phyloP scores from a whole-genome alignment of 2,329 filamentous ascomycete genomes.

The Colletotrichum sp. region DNA sequence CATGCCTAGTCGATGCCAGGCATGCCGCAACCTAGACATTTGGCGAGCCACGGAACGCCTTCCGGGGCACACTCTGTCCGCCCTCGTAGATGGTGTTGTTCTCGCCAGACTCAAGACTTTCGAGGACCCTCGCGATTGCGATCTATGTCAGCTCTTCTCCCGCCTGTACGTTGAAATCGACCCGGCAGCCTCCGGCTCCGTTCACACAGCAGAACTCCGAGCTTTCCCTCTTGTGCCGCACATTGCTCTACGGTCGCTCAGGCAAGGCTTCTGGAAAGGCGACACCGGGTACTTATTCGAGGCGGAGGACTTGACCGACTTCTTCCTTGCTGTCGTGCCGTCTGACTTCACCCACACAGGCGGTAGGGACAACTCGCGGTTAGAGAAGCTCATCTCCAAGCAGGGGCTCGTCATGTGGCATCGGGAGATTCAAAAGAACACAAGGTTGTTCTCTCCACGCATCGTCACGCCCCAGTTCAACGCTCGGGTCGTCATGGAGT shows the following conservation, averaged over 20 bases:
- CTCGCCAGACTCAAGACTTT: not conserved
- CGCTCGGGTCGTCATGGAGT: not conserved
- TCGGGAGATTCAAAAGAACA: not conserved
- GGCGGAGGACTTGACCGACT: not conserved
- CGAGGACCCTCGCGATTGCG: not conserved
- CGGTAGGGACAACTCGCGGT: not conserved
- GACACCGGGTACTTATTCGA: not conserved
- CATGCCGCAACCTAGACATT: not conserved
- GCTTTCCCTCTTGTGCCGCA: not conserved
- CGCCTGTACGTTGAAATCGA: not conserved
- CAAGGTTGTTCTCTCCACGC: not conserved
- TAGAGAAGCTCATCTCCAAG: not conserved
- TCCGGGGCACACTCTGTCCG: not conserved
- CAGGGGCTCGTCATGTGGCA: constrained; percentile 5
- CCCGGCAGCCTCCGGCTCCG: not conserved
- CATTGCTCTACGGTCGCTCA: not conserved
- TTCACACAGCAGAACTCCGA: not conserved
- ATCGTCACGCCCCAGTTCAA: not conserved
- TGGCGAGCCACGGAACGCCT: constrained; percentile 3
- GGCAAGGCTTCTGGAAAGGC: not conserved
- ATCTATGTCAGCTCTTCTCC: not conserved
- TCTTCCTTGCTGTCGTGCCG: constrained; percentile 1
- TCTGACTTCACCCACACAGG: constrained; percentile 1
- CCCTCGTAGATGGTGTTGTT: not conserved
- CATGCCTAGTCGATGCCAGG: not conserved